Conservation (phyloP, 805 yeast species). For the Kazachstania kunashirensis region DNA sequence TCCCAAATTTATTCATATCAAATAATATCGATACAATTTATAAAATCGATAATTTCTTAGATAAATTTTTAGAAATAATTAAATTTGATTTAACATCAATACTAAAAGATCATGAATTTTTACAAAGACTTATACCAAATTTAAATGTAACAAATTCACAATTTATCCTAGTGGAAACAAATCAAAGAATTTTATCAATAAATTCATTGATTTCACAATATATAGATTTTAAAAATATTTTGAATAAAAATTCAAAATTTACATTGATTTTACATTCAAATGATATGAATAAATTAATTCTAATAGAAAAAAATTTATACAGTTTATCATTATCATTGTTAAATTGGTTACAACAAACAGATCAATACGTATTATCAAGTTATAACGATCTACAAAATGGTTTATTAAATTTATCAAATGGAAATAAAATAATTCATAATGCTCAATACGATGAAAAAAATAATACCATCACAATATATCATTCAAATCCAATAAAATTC, state of each 20-base stretch:
- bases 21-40: slow-evolving; percentile 1
- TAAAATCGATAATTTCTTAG: slow-evolving; percentile 2
- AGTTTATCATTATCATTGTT: slow-evolving; percentile 3
- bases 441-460: not conserved
- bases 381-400: slow-evolving; percentile 1
- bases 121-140: not conserved
- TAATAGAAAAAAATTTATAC: slow-evolving; percentile 5
- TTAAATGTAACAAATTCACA: too few species aligned
- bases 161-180: slow-evolving; percentile 5
- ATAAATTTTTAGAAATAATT: not conserved
- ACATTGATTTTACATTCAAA: slow-evolving; percentile 1
- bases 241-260: not conserved
- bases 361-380: not conserved
- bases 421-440: not conserved
- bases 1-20: slow-evolving; percentile 5
- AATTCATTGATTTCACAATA: not conserved
- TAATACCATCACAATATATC: not conserved
- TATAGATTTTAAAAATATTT: slow-evolving; percentile 1
- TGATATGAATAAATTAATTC: not conserved
- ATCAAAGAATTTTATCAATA: slow-evolving; percentile 6
- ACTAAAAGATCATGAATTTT: slow-evolving; percentile 2
- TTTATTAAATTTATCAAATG: not conserved
- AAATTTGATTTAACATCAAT: slow-evolving; percentile 4
- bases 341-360: not conserved
- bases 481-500: not conserved